A percentile compares a stretch with the other conserved stretches of the same genome.
Conservation (phyloP, 129 eudicot species). For the Chrysanthemum makinoi region DNA sequence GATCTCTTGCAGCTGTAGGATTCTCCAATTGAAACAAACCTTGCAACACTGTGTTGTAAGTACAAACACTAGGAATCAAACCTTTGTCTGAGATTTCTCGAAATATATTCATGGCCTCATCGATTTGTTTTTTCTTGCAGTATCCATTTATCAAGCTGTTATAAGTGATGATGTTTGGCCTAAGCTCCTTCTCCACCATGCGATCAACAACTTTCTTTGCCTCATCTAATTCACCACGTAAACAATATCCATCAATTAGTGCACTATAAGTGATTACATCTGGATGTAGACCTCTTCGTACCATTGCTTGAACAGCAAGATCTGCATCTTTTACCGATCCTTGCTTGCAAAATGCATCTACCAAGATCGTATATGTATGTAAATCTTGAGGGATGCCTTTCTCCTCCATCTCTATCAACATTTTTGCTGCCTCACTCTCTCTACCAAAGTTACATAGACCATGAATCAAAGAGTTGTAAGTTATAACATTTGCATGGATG, state of each 20-base stretch:
- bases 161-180: slow-evolving; percentile 22
- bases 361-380: slow-evolving; percentile 22
- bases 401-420: slow-evolving; percentile 27
- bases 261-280: slow-evolving; percentile 30
- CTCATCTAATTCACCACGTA: slow-evolving; percentile 32
- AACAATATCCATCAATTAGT: slow-evolving; percentile 44
- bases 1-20: too few species aligned
- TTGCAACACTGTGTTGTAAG: background rate
- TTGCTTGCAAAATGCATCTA: slow-evolving; percentile 25
- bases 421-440: slow-evolving; percentile 23
- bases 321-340: slow-evolving; percentile 25
- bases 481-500: slow-evolving; percentile 27
- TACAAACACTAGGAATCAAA: slow-evolving; percentile 12
- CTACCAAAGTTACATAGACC: slow-evolving; percentile 32
- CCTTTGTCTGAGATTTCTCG: slow-evolving; percentile 21
- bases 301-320: slow-evolving; percentile 11
- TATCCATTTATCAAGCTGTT: slow-evolving; percentile 27
- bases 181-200: slow-evolving; percentile 15
- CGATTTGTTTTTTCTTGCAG: slow-evolving; percentile 10
- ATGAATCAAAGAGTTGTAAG: slow-evolving; percentile 34
- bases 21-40: too few species aligned
- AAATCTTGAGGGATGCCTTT: slow-evolving; percentile 14
- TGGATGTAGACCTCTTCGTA: slow-evolving; percentile 24
- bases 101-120: slow-evolving; percentile 31
- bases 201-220: slow-evolving; percentile 20